These are phyloP conservation scores for Colletotrichum sp. DNA, from an alignment of 2,329 filamentous ascomycete genomes.

Conservation along the genomic window DNA sequence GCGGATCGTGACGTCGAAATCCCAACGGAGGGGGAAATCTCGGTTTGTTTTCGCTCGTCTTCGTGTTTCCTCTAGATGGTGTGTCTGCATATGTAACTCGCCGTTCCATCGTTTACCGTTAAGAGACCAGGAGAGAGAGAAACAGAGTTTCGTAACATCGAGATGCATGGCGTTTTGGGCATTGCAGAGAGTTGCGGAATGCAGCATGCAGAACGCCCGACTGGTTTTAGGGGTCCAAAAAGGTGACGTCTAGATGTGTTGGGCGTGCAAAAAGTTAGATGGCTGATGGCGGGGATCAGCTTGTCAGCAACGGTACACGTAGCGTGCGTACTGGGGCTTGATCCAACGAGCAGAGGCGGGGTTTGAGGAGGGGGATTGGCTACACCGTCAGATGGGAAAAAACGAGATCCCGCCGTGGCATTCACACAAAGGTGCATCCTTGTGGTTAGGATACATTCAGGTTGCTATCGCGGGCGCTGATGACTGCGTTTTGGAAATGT, in stretches of 20 bases:
- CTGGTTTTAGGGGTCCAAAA: not conserved
- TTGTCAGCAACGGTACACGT: constrained; percentile 2
- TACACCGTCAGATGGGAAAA: not conserved
- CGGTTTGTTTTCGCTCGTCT: not conserved
- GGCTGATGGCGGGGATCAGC: constrained; percentile 3
- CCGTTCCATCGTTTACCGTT: not conserved
- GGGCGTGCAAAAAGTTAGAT: not conserved
- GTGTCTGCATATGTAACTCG: not conserved
- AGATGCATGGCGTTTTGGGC: not conserved
- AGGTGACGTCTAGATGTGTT: not conserved
- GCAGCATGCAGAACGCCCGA: not conserved
- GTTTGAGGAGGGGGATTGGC: not conserved
- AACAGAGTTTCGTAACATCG: not conserved
- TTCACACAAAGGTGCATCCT: not conserved
- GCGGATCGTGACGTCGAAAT: not conserved
- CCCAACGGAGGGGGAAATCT: not conserved
- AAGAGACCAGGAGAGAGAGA: not conserved
- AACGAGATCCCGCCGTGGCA: not conserved
- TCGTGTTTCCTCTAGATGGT: not conserved
- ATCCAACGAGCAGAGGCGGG: not conserved
- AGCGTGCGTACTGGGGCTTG: not conserved
- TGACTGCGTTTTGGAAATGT: not conserved
- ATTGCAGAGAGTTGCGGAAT: not conserved
- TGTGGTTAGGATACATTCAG: not conserved
- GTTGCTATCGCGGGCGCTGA: not conserved